phyloP scores from a whole-genome alignment of 2,329 filamentous ascomycete genomes.

The Beauveria pseudobassiana region DNA sequence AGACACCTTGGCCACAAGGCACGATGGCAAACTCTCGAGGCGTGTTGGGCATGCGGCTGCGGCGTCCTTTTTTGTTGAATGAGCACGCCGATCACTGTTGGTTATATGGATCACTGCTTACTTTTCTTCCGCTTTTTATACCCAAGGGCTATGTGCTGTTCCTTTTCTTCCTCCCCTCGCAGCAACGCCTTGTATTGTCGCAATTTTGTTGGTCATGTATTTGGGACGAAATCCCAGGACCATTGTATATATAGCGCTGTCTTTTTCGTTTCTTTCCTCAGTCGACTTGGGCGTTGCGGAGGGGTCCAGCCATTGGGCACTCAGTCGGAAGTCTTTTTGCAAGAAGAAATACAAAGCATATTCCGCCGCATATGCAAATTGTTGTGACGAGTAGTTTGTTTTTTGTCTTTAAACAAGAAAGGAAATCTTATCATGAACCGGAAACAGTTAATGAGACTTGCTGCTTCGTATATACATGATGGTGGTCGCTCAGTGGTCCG shows the following conservation, averaged over 20 bases:
- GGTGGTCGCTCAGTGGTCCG: too few relatives aligned
- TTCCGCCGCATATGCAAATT: neutral
- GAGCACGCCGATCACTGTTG: neutral
- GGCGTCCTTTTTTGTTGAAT: neutral
- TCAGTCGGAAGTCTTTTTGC: neutral
- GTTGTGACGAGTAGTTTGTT: too few relatives aligned
- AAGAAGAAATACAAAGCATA: neutral
- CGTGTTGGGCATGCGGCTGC: neutral
- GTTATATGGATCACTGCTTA: neutral
- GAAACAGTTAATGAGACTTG: too few relatives aligned
- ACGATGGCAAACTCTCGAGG: neutral
- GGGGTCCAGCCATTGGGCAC: too few relatives aligned
- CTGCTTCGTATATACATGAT: too few relatives aligned
- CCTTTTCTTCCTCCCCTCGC: neutral
- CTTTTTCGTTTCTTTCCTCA: neutral
- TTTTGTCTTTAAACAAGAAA: too few relatives aligned
- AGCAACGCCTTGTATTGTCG: neutral
- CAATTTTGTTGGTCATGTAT: neutral
- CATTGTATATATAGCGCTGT: slow-evolving; percentile 1
- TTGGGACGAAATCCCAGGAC: neutral
- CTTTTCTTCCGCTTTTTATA: slow-evolving; percentile 8
- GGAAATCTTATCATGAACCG: too few relatives aligned
- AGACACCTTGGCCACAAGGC: neutral
- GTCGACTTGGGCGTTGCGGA: neutral
- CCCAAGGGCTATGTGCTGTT: neutral